A percentile compares a stretch with the other conserved stretches of the same genome.
These are phyloP conservation scores for Sphaerosporella brunnea DNA, from an alignment of 495 filamentous ascomycete genomes.

Conservation along the genomic window DNA sequence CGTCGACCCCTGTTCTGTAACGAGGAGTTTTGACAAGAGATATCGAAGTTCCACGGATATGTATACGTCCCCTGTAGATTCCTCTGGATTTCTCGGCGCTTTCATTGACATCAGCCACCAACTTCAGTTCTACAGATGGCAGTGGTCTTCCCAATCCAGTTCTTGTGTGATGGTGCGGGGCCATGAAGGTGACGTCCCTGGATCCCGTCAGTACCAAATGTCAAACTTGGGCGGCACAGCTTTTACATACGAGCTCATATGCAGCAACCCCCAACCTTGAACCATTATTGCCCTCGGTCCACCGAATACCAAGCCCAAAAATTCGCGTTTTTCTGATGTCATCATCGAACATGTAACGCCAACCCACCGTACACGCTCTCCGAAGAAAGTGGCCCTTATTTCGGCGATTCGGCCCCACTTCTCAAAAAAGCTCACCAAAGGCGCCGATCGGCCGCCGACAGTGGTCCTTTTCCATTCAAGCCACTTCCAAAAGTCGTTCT, in stretches of 20 bases:
- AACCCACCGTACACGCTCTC: constrained; percentile 13
- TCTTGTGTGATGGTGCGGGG: constrained; percentile 6
- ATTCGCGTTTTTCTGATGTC: constrained; percentile 15
- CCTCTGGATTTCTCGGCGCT: background rate
- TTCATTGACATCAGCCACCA: constrained; percentile 4
- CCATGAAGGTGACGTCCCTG: constrained; percentile 15
- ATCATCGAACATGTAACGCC: constrained; percentile 17
- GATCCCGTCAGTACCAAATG: too few species aligned
- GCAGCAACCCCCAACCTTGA: constrained; percentile 14
- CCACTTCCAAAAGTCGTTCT: constrained; percentile 15
- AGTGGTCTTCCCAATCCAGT: constrained; percentile 11
- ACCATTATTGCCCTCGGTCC: constrained; percentile 17
- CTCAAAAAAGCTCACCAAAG: background rate
- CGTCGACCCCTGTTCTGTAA: background rate
- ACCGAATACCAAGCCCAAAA: constrained; percentile 14
- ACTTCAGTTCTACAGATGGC: constrained; percentile 15
- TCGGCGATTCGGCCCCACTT: constrained; percentile 4
- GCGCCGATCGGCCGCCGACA: background rate
- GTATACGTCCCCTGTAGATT: constrained; percentile 11
- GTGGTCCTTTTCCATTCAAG: constrained; percentile 8
- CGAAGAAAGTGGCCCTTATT: constrained; percentile 15
- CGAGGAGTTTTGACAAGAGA: constrained; percentile 2
- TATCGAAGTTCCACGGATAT: constrained; percentile 19
- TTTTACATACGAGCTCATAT: constrained; percentile 16
- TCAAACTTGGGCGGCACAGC: too few species aligned